A percentile compares a stretch with the other conserved stretches of the same genome.
phyloP scores from a whole-genome alignment of 176 grass and related monocot species.

The Lolium rigidum region DNA sequence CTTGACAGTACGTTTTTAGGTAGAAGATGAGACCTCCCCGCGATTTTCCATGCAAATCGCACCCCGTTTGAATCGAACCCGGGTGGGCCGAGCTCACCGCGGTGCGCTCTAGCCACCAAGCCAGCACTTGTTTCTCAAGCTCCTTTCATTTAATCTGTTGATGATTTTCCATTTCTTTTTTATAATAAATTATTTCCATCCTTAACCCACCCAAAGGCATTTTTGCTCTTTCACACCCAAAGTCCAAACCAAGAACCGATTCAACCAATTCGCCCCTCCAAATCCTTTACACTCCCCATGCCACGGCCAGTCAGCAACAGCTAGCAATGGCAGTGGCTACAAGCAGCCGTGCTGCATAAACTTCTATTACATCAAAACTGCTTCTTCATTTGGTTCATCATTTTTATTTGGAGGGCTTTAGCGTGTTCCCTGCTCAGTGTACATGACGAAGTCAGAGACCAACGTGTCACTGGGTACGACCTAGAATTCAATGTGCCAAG shows the following conservation, averaged over 20 bases:
- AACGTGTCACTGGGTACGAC: background rate
- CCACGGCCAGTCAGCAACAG: background rate
- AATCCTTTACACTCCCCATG: background rate
- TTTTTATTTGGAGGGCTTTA: background rate
- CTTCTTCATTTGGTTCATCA: background rate
- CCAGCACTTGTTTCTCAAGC: no score
- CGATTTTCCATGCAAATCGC: no score
- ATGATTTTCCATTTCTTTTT: background rate
- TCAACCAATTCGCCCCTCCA: background rate
- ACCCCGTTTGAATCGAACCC: no score
- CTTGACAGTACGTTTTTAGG: no score
- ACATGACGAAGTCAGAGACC: no score
- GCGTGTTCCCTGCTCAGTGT: no score
- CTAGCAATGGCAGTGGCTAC: background rate
- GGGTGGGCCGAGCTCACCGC: no score
- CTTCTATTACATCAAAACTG: background rate
- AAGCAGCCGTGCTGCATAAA: background rate
- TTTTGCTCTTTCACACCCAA: background rate
- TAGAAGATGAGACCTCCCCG: no score
- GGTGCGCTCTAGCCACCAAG: no score
- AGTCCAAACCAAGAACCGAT: background rate
- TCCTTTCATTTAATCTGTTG: background rate
- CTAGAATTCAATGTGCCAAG: background rate
- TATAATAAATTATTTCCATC: background rate
- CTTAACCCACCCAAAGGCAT: conserved; percentile 8